A percentile compares a stretch with the other conserved stretches of the same genome.
These are phyloP conservation scores for Starmerella vaccinii DNA, from an alignment of 805 yeast genomes.

Conservation along the genomic window DNA sequence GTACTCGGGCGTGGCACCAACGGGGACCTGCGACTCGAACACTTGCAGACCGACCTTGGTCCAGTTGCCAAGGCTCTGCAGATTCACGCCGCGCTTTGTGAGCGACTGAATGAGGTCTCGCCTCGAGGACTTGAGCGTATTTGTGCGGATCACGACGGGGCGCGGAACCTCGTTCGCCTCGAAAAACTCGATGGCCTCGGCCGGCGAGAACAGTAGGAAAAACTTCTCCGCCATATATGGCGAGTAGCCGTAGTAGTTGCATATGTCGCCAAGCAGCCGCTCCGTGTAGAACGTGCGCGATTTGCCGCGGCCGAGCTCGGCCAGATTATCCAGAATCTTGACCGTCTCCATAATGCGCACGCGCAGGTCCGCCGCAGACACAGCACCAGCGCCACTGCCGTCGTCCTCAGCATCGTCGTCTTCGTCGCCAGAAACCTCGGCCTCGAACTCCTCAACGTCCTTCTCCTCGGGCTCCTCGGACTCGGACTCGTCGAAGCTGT, in stretches of 20 bases:
- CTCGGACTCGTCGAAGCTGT: constrained; percentile 24
- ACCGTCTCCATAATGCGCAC: constrained; percentile 93
- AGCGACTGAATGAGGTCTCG: constrained; percentile 91
- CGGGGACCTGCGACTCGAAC: constrained; percentile 97
- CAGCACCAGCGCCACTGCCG: constrained; percentile 28
- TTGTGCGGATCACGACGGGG: constrained; percentile 96
- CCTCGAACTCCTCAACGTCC: constrained; percentile 13
- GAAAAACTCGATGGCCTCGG: constrained; percentile 95
- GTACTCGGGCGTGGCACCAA: constrained; percentile 99
- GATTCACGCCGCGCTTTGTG: constrained; percentile 91
- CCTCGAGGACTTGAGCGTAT: constrained; percentile 86
- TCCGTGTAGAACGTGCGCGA: constrained; percentile 74
- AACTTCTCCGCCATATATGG: constrained; percentile 87
- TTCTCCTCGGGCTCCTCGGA: constrained; percentile 24
- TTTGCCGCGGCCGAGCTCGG: constrained; percentile 45
- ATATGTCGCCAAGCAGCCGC: constrained; percentile 72
- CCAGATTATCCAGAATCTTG: constrained; percentile 85
- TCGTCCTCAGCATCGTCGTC: constrained; percentile 21
- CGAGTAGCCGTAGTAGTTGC: constrained; percentile 88
- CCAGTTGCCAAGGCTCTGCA: constrained; percentile 97
- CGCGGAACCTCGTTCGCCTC: constrained; percentile 97
- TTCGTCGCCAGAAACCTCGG: constrained; percentile 18
- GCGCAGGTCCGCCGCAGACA: constrained; percentile 67
- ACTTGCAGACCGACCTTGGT: constrained; percentile 96
- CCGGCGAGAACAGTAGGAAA: constrained; percentile 81